phyloP scores from a whole-genome alignment of 768 basidiomycete genomes.

The Podaxis mareebaensis region DNA sequence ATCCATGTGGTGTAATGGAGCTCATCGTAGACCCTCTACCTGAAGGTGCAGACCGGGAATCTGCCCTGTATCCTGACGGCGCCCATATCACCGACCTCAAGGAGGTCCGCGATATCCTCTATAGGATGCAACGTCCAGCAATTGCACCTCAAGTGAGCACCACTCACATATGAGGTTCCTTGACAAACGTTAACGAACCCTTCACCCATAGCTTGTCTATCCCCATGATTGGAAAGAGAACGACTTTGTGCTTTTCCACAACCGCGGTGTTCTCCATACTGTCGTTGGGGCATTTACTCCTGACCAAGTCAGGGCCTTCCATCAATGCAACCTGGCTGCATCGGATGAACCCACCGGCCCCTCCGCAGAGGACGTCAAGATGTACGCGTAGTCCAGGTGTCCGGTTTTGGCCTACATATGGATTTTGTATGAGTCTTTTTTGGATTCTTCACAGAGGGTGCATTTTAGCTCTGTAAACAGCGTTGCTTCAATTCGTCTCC shows the following conservation, averaged over 20 bases:
- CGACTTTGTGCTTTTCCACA: conserved; percentile 85
- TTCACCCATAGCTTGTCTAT: conserved; percentile 63
- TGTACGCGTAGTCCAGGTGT: conserved; percentile 44
- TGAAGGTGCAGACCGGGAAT: conserved; percentile 51
- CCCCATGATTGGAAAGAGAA: conserved; percentile 81
- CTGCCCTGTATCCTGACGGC: conserved; percentile 82
- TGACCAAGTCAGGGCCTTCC: conserved; percentile 73
- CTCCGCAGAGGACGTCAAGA: conserved; percentile 60
- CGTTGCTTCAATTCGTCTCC: too few relatives aligned
- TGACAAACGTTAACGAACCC: background rate
- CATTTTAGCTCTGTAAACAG: too few relatives aligned
- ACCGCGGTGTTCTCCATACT: conserved; percentile 77
- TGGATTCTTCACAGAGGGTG: background rate
- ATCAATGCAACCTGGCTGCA: conserved; percentile 87
- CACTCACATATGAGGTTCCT: background rate
- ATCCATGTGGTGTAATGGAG: conserved; percentile 73
- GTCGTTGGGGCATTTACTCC: conserved; percentile 77
- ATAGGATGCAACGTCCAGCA: conserved; percentile 86
- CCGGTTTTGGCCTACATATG: background rate
- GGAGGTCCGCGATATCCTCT: conserved; percentile 71
- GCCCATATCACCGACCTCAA: conserved; percentile 72
- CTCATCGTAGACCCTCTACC: conserved; percentile 77
- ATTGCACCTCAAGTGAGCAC: conserved; percentile 71
- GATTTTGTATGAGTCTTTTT: background rate
- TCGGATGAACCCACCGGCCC: conserved; percentile 73